Base-by-base conservation (phyloP, 352 stramenopile species). In the Globisporangium uncinulatum region DNA sequence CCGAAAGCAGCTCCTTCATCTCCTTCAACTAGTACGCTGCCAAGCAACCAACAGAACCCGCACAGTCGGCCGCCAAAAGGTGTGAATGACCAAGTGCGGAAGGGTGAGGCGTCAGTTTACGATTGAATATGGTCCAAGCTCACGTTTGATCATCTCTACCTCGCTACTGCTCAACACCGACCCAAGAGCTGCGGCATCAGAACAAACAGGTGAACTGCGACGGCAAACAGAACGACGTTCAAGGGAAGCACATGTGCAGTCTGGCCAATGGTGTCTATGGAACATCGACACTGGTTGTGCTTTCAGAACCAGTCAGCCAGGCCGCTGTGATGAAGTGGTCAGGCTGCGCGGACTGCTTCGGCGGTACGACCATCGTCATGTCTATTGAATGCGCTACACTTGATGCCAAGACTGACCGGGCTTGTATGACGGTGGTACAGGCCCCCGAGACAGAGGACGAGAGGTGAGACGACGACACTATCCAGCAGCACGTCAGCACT, bases 161-260 rank as follows among this genome's bases (percentile, higher is more conserved):
- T 17, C 42, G 5, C 11, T 19, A 11, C 15, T 46, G 2, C 10
- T 13, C 10, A 49, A 5, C 24, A 1, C 36, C 84, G 76, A 52
- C 73, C 77, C 19, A 74, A 85, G 48, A 88, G 78, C 37, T 71
- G 72, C 36, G 75, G 73, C 7, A 51, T 81, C 1, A 73, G 73
- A n/a, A 17, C 69, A 71, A 15, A 54, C 71, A 46, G 64, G 69
- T 73, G 21, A 20, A 45, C 8, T 24, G 47, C 1, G 15, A 19
- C 13, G 9, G 3, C 15, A 21, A 24, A 8, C 6, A 17, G 32
- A 6, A 11, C 10, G 5, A 7, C 46, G 67, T 11, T 1, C 5
- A 17, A n/a, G 29, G n/a, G 17, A 42, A 52, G 31, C 17, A 46
- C 11, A 17, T 8, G 4, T 2, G n/a, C n/a, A 44, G 17, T 34